Percentiles rank a stretch among this genome's conserved stretches.
These are phyloP conservation scores for Paecilomyces dactylethromorphus DNA, from an alignment of 2,329 filamentous ascomycete genomes.

Conservation along the genomic window DNA sequence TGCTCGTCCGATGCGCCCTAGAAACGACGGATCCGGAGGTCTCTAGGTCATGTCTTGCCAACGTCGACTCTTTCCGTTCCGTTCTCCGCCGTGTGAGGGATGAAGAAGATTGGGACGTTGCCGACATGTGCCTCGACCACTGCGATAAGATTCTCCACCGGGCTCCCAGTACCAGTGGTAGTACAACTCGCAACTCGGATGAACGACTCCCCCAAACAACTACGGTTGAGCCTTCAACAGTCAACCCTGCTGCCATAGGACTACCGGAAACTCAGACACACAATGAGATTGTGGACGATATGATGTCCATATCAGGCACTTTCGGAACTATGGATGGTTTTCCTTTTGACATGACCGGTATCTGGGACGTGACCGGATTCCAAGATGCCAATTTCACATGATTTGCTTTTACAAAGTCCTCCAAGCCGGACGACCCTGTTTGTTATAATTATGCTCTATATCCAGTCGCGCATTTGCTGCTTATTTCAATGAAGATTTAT, in stretches of 20 bases:
- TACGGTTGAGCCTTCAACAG: constrained; percentile 20
- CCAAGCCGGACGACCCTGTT: background rate
- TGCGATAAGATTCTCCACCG: constrained; percentile 39
- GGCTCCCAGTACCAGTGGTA: constrained; percentile 25
- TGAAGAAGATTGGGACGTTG: constrained; percentile 50
- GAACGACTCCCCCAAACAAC: constrained; percentile 9
- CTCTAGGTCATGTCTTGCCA: constrained; percentile 39
- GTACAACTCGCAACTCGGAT: constrained; percentile 2
- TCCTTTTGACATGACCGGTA: constrained; percentile 41
- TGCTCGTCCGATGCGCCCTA: constrained; percentile 46
- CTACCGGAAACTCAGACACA: constrained; percentile 39
- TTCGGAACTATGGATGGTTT: constrained; percentile 42
- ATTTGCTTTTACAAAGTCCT: background rate
- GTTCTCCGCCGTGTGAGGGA: constrained; percentile 42
- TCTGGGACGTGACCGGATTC: constrained; percentile 39
- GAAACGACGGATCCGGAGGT: constrained; percentile 44
- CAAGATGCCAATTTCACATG: constrained; percentile 29
- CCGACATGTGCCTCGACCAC: constrained; percentile 48
- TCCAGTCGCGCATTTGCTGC: background rate
- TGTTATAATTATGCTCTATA: background rate
- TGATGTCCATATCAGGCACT: constrained; percentile 41
- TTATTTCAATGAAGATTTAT: background rate
- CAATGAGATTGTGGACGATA: constrained; percentile 40
- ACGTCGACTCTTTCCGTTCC: constrained; percentile 42
- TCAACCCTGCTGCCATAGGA: constrained; percentile 33